Evolutionary conservation across 2,329 filamentous ascomycete species (phyloP), one percentile per base, ranked within the genome.

Genomic region (Bretziella fagacearum): DNA sequence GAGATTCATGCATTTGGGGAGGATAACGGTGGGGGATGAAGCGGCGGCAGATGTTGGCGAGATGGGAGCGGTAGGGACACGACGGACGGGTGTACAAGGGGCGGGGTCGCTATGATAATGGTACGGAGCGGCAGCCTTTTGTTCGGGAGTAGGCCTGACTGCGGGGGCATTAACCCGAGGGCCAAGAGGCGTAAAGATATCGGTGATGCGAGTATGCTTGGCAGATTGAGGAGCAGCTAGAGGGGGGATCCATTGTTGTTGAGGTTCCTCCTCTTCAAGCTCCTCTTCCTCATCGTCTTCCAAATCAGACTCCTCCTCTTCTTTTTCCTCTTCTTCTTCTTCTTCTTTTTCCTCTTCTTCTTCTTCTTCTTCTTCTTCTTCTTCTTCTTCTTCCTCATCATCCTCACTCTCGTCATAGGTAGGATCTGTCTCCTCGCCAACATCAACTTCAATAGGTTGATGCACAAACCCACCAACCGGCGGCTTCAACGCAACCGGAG

Each of bases 21-120:
- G 32, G 6, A 33, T 45, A 5, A 44, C 52, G n/a, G 52, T 52
- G 1, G 56, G 55, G 4, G 59, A 56, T 2, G 56, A 52, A 4
- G 60, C 58, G 2, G 54, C 53, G 52, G 56, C 57, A 46, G 57
- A 55, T 13, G 40, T 17, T 27, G 40, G 40, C 17, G 40, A 30
- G 8, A 17, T 7, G 25, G 56, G 48, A 33, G 50, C 13, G 7
- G 33, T 35, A n/a, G 44, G 26, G 10, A 35, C 25, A 10, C 44
- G 33, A 4, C 20, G 27, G 3, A 25, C 15, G 6, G 41, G 42
- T 20, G 40, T 36, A 5, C 6, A 27, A 3, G 47, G 46, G 23
- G 30, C 47, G 36, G 48, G 33, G 8, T 39, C 35, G 17, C 35
- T 39, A 23, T 39, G 35, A 23, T 47, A 51, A 41, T 47, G 49